These are phyloP conservation scores for Schizothecium vesticola DNA, from an alignment of 495 filamentous ascomycete species.

Conservation along the genomic window DNA sequence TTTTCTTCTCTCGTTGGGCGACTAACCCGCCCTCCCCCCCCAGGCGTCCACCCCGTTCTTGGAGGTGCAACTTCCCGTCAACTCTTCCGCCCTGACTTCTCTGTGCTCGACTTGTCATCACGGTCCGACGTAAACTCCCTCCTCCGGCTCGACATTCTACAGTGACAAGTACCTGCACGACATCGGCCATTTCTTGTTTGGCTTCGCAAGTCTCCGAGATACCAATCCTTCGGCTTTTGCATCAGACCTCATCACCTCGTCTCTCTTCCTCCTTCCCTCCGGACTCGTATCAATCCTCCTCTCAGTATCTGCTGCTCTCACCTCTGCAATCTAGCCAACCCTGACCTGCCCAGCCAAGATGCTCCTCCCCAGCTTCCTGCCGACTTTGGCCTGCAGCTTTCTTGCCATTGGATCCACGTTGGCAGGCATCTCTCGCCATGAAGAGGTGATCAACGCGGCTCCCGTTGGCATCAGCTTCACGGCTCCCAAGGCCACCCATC, in stretches of 20 bases:
- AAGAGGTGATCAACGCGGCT: neutral
- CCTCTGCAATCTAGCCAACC: neutral
- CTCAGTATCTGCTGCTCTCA: neutral
- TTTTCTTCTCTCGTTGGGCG: neutral
- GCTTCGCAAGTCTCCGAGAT: neutral
- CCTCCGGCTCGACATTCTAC: neutral
- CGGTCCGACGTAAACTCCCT: neutral
- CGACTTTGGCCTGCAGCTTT: neutral
- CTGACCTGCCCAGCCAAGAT: neutral
- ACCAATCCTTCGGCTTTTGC: neutral
- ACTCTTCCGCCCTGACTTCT: neutral
- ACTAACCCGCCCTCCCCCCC: neutral
- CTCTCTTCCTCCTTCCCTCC: neutral
- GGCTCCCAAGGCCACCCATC: slow-evolving; percentile 12
- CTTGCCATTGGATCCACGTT: neutral
- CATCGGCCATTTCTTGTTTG: neutral
- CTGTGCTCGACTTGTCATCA: neutral
- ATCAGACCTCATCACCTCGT: neutral
- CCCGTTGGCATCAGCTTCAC: slow-evolving; percentile 17
- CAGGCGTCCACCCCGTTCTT: neutral
- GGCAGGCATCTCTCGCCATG: neutral
- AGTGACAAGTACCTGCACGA: neutral
- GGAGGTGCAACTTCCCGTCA: neutral
- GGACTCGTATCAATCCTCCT: neutral
- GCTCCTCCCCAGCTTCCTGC: neutral